These are phyloP conservation scores for Euphrasia arctica DNA, from an alignment of 305 asterid species.

Conservation along the genomic window DNA sequence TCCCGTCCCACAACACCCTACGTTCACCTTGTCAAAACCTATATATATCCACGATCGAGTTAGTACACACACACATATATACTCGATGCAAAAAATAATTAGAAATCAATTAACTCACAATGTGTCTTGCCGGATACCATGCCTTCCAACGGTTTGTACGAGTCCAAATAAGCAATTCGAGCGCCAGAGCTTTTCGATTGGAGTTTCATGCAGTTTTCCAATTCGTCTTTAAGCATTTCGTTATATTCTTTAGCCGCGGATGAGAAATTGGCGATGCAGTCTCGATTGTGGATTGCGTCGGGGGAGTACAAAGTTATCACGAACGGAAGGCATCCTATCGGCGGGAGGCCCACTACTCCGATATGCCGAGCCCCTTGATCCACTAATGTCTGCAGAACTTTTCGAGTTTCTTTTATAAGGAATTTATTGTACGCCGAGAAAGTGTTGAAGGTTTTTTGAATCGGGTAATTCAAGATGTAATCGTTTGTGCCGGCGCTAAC, in stretches of 20 bases:
- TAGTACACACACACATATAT: too few relatives aligned
- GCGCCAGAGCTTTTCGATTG: conserved; percentile 17
- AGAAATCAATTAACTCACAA: conserved; percentile 32
- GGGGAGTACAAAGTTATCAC: conserved; percentile 47
- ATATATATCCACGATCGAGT: too few relatives aligned
- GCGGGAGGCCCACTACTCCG: conserved; percentile 69
- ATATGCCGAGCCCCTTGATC: conserved; percentile 63
- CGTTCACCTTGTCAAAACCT: conserved; percentile 58
- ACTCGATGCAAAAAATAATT: too few relatives aligned
- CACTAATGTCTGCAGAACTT: conserved; percentile 40
- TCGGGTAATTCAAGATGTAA: conserved; percentile 17
- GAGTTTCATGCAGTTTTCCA: conserved; percentile 27
- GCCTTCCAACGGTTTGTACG: conserved; percentile 37
- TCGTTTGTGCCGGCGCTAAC: not conserved
- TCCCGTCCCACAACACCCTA: conserved; percentile 86
- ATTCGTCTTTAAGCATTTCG: conserved; percentile 37
- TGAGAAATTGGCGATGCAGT: conserved; percentile 39
- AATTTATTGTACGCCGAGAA: conserved; percentile 46
- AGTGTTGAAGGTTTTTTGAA: conserved; percentile 46
- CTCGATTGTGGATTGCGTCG: conserved; percentile 34
- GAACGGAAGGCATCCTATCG: conserved; percentile 76
- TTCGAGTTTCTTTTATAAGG: conserved; percentile 29
- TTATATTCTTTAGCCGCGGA: conserved; percentile 48
- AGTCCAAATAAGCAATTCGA: conserved; percentile 52
- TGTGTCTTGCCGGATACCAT: conserved; percentile 40